Conservation (phyloP, 1,284 basidiomycete genomes). For the Inonotus obliquus region DNA sequence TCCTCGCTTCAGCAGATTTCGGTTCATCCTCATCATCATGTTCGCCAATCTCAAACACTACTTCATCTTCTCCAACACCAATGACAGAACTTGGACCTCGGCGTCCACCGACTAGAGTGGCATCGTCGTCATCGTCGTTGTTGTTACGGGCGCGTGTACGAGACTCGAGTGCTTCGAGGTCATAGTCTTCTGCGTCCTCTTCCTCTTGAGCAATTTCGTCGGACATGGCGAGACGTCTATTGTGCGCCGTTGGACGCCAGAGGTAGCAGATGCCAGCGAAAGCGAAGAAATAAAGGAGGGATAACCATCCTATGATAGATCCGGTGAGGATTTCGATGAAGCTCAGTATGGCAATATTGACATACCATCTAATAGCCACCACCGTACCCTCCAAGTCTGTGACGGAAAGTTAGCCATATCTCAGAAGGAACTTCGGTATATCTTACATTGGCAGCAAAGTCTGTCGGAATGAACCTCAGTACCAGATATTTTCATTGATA, state of each 20-base stretch:
- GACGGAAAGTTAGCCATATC: conserved; percentile 67
- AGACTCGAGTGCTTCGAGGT: conserved; percentile 68
- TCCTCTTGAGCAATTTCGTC: conserved; percentile 87
- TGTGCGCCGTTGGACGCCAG: conserved; percentile 92
- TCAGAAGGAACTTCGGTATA: background rate
- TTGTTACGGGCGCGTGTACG: conserved; percentile 34
- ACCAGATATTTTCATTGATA: background rate
- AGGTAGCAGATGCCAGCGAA: conserved; percentile 85
- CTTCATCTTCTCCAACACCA: conserved; percentile 54
- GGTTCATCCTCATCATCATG: conserved; percentile 73
- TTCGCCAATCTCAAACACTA: conserved; percentile 92
- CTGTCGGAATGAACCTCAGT: background rate
- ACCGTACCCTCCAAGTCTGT: conserved; percentile 89
- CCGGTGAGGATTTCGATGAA: background rate
- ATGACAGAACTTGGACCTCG: conserved; percentile 39
- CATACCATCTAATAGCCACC: conserved; percentile 87
- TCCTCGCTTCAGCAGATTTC: conserved; percentile 42
- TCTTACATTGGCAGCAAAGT: background rate
- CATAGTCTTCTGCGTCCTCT: conserved; percentile 90
- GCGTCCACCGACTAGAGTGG: conserved; percentile 58
- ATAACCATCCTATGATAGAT: conserved; percentile 61
- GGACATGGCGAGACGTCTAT: conserved; percentile 86
- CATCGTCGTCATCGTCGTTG: conserved; percentile 59
- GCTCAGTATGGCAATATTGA: background rate
- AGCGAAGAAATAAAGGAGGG: conserved; percentile 76